Evolutionary conservation across 495 filamentous ascomycete genomes (phyloP), one percentile per base, ranked within the genome.

Genomic region (Daldinia caldariorum): DNA sequence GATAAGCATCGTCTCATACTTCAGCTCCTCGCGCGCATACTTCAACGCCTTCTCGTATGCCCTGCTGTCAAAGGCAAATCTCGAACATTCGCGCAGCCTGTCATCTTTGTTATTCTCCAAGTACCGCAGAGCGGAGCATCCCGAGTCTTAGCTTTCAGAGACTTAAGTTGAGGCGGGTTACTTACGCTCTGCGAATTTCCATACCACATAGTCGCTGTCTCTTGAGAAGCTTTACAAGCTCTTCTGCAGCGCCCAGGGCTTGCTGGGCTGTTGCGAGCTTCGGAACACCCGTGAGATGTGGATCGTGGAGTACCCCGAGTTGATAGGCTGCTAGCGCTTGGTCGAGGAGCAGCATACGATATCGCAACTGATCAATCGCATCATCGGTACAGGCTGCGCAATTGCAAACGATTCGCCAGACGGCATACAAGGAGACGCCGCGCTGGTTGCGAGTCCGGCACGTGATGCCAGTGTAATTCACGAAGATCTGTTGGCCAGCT

Each of bases 401-500:
- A 31, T 29, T 32, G 9, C 69, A 72, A 12, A 14, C 59, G 31
- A 72, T 67, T 0, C 56, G 49, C 69, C 69, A 72, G 12, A 47
- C 32, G 3, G 39, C 29, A 5, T 16, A 10, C n/a, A 72, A 53
- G 10, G 47, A 51, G 49, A 67, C 32, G 13, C 38, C 64, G 20
- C 69, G 69, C 12, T 67, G 69, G 6, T 64, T 55, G 39, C 59
- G 47, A 20, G 69, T 72, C 43, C 55, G 54, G 41, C 64, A 67
- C 13, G 51, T 77, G 26, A 74, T 73, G 5, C 69, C 70, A 47
- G 66, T 70, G 63, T 84, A 85, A 35, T 67, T 29, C 14, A 83
- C 74, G 16, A 75, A 81, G 49, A 84, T 77, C 66, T 85, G 80
- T 22, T 83, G 75, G 10, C 83, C 81, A 0, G 67, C 74, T 29